Conservation (phyloP, 495 filamentous ascomycete species). For the Sordaria brevicollis region DNA sequence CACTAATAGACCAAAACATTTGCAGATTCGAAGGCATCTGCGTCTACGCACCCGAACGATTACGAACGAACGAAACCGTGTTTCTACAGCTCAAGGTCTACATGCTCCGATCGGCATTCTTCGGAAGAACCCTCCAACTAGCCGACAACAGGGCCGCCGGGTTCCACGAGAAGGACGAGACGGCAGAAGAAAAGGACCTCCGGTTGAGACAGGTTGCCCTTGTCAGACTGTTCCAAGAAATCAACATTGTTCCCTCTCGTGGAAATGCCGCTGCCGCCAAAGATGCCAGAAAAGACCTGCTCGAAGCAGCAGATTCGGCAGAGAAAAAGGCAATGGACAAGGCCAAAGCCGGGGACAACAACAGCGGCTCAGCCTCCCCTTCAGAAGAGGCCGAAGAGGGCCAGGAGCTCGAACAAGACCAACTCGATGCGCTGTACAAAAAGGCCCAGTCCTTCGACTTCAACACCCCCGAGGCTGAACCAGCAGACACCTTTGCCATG, state of each 20-base stretch:
- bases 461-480: constrained; percentile 73
- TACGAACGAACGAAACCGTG: constrained; percentile 86
- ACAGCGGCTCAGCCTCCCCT: constrained; percentile 33
- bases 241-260: constrained; percentile 66
- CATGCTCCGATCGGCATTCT: constrained; percentile 63
- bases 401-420: constrained; percentile 86
- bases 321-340: constrained; percentile 62
- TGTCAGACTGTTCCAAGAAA: constrained; percentile 80
- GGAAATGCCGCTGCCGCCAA: constrained; percentile 66
- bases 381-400: constrained; percentile 70
- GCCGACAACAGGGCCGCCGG: constrained; percentile 59
- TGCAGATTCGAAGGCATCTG: constrained; percentile 81
- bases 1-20: constrained; percentile 82
- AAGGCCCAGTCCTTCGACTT: constrained; percentile 98
- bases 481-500: constrained; percentile 71
- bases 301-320: constrained; percentile 75
- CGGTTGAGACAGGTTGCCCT: constrained; percentile 80
- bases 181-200: constrained; percentile 70
- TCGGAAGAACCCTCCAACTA: constrained; percentile 43
- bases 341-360: constrained; percentile 23
- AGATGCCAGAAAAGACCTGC: constrained; percentile 68
- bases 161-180: constrained; percentile 64
- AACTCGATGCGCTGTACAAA: constrained; percentile 86
- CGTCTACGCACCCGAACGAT: constrained; percentile 76
- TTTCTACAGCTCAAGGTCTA: constrained; percentile 79